Evolutionary conservation across 257 asterid species (phyloP).

Genomic region (Primulina eburnea): DNA sequence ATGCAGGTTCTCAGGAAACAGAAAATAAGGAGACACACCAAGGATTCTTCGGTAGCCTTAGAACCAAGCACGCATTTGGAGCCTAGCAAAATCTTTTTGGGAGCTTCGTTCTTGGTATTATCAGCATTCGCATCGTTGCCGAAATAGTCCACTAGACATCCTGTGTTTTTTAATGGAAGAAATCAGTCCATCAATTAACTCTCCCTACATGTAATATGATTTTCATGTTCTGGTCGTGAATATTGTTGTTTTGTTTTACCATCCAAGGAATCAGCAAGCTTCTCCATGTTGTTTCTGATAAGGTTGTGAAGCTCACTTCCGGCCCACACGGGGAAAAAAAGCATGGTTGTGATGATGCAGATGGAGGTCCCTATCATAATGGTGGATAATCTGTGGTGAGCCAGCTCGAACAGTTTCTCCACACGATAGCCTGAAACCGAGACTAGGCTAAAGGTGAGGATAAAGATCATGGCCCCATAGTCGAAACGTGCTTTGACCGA

Average conservation of each 20-base stretch:
- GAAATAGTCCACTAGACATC: slow-evolving; percentile 52
- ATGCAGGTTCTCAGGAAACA: too few species aligned
- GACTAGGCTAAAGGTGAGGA: slow-evolving; percentile 79
- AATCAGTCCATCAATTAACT: background rate
- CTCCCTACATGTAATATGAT: background rate
- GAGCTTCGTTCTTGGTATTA: slow-evolving; percentile 24
- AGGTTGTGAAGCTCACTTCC: slow-evolving; percentile 72
- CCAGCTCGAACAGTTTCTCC: slow-evolving; percentile 64
- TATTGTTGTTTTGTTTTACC: slow-evolving; percentile 36
- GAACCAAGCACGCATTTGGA: slow-evolving; percentile 66
- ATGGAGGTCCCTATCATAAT: slow-evolving; percentile 71
- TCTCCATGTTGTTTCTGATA: slow-evolving; percentile 51
- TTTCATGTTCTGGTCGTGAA: background rate
- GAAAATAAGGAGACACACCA: slow-evolving; percentile 44
- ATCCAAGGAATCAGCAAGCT: slow-evolving; percentile 74
- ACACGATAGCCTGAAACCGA: slow-evolving; percentile 86
- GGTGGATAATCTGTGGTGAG: slow-evolving; percentile 62
- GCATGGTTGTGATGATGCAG: slow-evolving; percentile 56
- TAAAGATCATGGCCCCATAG: slow-evolving; percentile 76
- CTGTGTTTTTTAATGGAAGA: slow-evolving; percentile 23
- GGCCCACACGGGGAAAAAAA: slow-evolving; percentile 79
- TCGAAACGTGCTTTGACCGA: slow-evolving; percentile 69
- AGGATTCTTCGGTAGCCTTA: slow-evolving; percentile 70
- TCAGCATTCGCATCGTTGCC: slow-evolving; percentile 21
- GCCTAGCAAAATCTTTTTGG: slow-evolving; percentile 37